phyloP scores from a whole-genome alignment of 352 stramenopile genomes.

The Phytophthora idaei region DNA sequence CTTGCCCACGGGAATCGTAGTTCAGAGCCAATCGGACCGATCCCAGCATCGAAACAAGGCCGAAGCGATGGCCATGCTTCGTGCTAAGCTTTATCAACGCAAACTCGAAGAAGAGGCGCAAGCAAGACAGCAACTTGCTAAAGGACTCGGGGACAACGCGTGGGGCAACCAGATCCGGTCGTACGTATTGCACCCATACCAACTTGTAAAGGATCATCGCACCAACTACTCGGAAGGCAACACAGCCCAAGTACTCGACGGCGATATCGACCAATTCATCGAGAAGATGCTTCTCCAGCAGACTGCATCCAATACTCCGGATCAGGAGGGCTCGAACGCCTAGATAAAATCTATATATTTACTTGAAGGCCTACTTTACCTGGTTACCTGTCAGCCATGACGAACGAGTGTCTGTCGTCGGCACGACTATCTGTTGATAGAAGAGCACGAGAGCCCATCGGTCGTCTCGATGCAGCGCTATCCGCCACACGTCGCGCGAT shows the following conservation, averaged over 20 bases:
- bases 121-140: slow-evolving; percentile 57
- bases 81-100: slow-evolving; percentile 74
- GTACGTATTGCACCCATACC: slow-evolving; percentile 98
- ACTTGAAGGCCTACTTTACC: slow-evolving; percentile 13
- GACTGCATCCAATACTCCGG: slow-evolving; percentile 10
- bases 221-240: slow-evolving; percentile 92
- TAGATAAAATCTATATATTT: slow-evolving; percentile 19
- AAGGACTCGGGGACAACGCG: slow-evolving; percentile 75
- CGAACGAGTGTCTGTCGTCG: slow-evolving; percentile 32
- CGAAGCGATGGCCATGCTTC: slow-evolving; percentile 88
- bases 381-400: slow-evolving; percentile 30
- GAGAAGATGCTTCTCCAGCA: slow-evolving; percentile 72
- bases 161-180: slow-evolving; percentile 95
- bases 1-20: slow-evolving; percentile 92
- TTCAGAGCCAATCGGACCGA: slow-evolving; percentile 95
- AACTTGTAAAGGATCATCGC: slow-evolving; percentile 97
- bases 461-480: slow-evolving; percentile 29
- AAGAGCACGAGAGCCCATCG: slow-evolving; percentile 22
- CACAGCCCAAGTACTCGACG: slow-evolving; percentile 90
- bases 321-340: too few species aligned
- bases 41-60: slow-evolving; percentile 95
- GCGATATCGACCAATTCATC: slow-evolving; percentile 85
- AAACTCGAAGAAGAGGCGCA: slow-evolving; percentile 60
- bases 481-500: slow-evolving; percentile 73
- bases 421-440: slow-evolving; percentile 22